Base-by-base conservation (phyloP, 2,329 filamentous ascomycete species). In the Trichoderma simmonsii region DNA sequence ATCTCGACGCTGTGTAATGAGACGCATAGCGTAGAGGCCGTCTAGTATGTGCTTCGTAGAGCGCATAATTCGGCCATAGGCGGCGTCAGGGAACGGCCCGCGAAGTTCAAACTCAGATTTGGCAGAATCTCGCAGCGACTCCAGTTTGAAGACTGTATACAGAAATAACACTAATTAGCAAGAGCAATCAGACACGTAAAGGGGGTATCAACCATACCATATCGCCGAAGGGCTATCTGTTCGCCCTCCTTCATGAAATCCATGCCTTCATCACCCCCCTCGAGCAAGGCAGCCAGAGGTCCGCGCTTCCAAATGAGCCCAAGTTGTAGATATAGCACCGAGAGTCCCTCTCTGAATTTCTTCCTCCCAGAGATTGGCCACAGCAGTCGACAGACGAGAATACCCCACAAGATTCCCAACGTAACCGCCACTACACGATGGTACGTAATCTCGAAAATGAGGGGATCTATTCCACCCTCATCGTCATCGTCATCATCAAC, bases 291-390 rank as follows among this genome's bases (percentile, higher is more conserved):
- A 5, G 92, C 91, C 28, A 99, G 85, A 0, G 96, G 96, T 9
- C 97, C 95, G 59, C 95, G 90, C 82, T 95, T 97, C 96, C 96
- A 99, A 75, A 98, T 95, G 39, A 99, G 87, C 18, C 94, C 93
- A 90, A 99, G 95, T 72, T 97, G 93, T 7, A 99, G 86, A 88
- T 96, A 98, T 14, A 99, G 85, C n/a, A 97, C 86, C 32, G 93
- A 93, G 12, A 98, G 86, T 2, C 95, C 95, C 77, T 97, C 92
- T 78, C 96, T 94, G 77, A 98, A 91, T 82, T 97, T 97, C 74
- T 88, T 87, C 57, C 96, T 89, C 2, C 94, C 96, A 36, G 94
- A 96, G 74, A 98, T 97, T 9, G 96, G 96, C 93, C 95, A 98
- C 74, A 99, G 91, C 64, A 97, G 79, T 72, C 95, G 89, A 64